These are phyloP conservation scores for Trichoderma oligosporum DNA, from an alignment of 2,329 filamentous ascomycete genomes.

Conservation along the genomic window DNA sequence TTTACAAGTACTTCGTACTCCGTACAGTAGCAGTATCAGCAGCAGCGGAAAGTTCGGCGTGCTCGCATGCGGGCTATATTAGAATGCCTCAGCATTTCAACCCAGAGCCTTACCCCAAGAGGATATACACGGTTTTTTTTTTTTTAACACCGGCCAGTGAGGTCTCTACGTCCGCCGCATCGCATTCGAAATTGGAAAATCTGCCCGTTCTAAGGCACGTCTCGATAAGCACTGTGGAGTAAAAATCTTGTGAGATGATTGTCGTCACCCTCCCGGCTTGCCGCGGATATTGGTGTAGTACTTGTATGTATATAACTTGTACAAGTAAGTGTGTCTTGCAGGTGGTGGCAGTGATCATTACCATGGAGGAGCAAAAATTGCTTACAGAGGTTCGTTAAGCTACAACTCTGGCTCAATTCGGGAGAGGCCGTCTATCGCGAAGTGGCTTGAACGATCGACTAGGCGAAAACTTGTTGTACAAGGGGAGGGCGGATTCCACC, in stretches of 20 bases:
- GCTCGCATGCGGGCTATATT: neutral
- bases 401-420: conserved; percentile 10
- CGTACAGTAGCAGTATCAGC: neutral
- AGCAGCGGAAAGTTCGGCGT: neutral
- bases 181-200: neutral
- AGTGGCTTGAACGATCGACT: conserved; percentile 11
- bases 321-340: neutral
- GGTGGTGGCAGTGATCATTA: neutral
- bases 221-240: neutral
- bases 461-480: conserved; percentile 3
- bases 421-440: conserved; percentile 18
- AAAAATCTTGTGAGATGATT: neutral
- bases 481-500: conserved; percentile 9
- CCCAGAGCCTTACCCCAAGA: neutral
- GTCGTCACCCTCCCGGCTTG: neutral
- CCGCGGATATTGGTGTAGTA: neutral
- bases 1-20: too few relatives aligned
- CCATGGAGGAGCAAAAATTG: neutral
- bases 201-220: neutral
- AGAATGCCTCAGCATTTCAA: neutral
- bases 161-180: neutral
- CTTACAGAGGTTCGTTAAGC: neutral
- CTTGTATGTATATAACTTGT: too few relatives aligned
- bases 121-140: too few relatives aligned
- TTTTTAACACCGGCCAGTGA: neutral